Percentiles rank a stretch among this genome's conserved stretches.
Conservation (phyloP, 495 filamentous ascomycete species). For the Penicillium cinerascens region DNA sequence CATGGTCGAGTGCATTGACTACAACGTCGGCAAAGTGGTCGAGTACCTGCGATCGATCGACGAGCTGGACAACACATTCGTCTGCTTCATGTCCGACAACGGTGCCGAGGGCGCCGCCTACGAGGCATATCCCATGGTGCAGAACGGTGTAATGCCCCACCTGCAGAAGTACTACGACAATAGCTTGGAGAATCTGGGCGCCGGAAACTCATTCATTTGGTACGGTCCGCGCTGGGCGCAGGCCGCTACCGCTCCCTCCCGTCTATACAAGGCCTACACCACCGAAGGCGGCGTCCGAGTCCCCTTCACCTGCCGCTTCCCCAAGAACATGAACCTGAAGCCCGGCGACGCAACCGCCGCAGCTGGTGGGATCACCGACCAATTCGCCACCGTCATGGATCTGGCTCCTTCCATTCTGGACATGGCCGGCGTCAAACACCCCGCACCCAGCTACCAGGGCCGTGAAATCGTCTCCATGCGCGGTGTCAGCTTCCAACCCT, state of each 20-base stretch:
- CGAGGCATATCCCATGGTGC: conserved; percentile 56
- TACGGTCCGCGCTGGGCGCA: conserved; percentile 64
- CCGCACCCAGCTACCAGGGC: conserved; percentile 53
- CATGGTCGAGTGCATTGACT: conserved; percentile 62
- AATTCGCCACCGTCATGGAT: conserved; percentile 64
- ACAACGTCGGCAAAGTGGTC: conserved; percentile 57
- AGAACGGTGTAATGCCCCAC: conserved; percentile 49
- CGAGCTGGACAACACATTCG: conserved; percentile 62
- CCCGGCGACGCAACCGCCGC: conserved; percentile 19
- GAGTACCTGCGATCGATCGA: conserved; percentile 52
- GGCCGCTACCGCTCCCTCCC: conserved; percentile 60
- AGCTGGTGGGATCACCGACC: conserved; percentile 44
- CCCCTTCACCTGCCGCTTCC: conserved; percentile 54
- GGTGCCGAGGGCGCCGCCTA: conserved; percentile 62
- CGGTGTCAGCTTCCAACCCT: conserved; percentile 48
- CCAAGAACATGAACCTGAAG: conserved; percentile 24
- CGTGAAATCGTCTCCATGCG: conserved; percentile 58
- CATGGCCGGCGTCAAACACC: conserved; percentile 58
- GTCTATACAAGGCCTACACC: conserved; percentile 59
- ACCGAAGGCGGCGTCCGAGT: conserved; percentile 60
- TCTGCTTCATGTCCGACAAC: conserved; percentile 64
- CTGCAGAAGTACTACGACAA: conserved; percentile 63
- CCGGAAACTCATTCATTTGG: conserved; percentile 61
- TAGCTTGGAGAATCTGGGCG: conserved; percentile 57
- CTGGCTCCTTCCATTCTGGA: conserved; percentile 58